Base-by-base conservation (phyloP, 306 rosid genomes). In the Cucumis melo region DNA sequence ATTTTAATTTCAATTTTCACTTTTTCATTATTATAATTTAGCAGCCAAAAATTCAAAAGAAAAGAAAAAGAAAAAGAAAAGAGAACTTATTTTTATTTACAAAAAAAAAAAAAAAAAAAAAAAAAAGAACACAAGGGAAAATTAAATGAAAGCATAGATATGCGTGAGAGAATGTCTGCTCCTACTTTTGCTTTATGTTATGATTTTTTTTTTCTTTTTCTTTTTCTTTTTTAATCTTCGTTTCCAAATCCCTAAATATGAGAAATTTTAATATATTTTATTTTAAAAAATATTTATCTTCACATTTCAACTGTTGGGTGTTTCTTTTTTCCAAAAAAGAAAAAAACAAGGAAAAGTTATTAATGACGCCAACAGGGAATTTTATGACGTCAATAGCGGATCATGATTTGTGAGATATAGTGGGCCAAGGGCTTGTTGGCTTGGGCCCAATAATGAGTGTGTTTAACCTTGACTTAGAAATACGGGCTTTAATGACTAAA, bases 151-250 rank as follows among this genome's bases (percentile, higher is more conserved):
- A 70, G 36, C 39, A 38, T 84, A 36, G 85, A 57, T 56, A 76
- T 55, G 24, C 79, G 87, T 81, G 87, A 84, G 81, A 81, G 85
- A 81, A 81, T 77, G 64, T 56, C 68, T 57, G 62, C 61, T 27
- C 1, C 29, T 53, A 50, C 81, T 79, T 81, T 81, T 81, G 15
- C 83, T 79, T 65, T 65, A 19, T 9, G 17, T 27, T 2, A 27
- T 27, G 1, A n/a, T 27, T 27, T 15, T 78, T 58, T 44, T 68
- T 71, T 3, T 29, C 70, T 68, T 57, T 62, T 59, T 41, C 77
- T 60, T 41, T 44, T 11, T 42, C 3, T 68, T 67, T 21, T 65
- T 36, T 46, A 46, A 46, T 38, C 20, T 10, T 21, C 17, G 1
- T 46, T 16, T 24, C 29, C 56, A 44, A 68, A 38, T 41, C 73